Conservation (phyloP, 805 yeast genomes). For the Saccharomycopsis sp. region DNA sequence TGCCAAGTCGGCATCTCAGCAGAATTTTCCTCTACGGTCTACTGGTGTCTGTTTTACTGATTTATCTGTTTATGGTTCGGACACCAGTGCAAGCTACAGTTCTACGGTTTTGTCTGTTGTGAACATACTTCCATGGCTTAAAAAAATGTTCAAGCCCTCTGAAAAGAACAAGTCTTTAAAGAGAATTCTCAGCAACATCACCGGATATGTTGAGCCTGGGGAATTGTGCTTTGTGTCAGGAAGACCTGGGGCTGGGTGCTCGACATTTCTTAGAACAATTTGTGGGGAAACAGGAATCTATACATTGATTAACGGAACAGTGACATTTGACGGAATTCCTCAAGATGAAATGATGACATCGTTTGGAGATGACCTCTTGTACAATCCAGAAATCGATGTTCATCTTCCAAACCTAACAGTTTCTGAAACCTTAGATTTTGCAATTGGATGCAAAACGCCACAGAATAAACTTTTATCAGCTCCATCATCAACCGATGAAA, state of each 20-base stretch:
- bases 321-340: constrained; percentile 44
- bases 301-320: constrained; percentile 32
- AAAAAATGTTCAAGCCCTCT: background rate
- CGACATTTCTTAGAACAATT: constrained; percentile 42
- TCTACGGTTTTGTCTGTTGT: constrained; percentile 32
- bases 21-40: constrained; percentile 23
- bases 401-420: constrained; percentile 49
- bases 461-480: constrained; percentile 29
- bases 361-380: constrained; percentile 43
- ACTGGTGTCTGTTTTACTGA: constrained; percentile 27
- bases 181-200: constrained; percentile 23
- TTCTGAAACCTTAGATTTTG: constrained; percentile 44
- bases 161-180: constrained; percentile 9
- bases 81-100: constrained; percentile 47
- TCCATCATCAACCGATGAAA: constrained; percentile 32
- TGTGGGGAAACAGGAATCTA: constrained; percentile 49
- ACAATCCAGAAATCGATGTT: constrained; percentile 44
- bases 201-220: constrained; percentile 43
- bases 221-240: constrained; percentile 49
- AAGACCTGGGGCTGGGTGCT: constrained; percentile 62
- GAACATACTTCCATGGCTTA: background rate
- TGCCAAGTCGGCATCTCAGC: constrained; percentile 3
- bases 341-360: constrained; percentile 41
- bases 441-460: constrained; percentile 43
- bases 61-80: constrained; percentile 41